Base-by-base conservation (phyloP, 2,329 filamentous ascomycete species). In the Neopestalotiopsis clavispora region DNA sequence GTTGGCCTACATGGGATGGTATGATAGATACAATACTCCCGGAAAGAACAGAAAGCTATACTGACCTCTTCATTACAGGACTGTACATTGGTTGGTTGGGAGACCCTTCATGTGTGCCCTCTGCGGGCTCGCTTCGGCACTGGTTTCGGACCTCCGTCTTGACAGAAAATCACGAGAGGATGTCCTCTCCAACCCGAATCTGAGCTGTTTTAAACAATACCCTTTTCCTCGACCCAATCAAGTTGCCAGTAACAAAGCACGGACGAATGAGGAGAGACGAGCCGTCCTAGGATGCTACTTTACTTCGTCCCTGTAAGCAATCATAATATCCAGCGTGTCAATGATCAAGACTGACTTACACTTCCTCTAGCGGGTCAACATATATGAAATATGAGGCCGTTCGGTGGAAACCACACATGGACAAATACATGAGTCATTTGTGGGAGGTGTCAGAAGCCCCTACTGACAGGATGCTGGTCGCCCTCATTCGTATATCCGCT, bases 381-480 rank as follows among this genome's bases (percentile, higher is more conserved):
- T 75, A 78, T 56, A 57, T 78, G 34, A 72, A 70, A 62, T 72
- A 69, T n/a, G 70, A 75, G 10, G 52, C 32, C 32, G 69, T 72
- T 63, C 81, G 80, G 2, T 92, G 89, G 89, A 89, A 84, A 0
- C 72, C 84, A 1, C 84, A 89, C 65, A 84, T 91, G 80, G 87
- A 90, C 38, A 87, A 90, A 45, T 87, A 84, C 45, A 78, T 91
- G 1, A 76, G 81, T 4, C 71, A 81, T 1, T 77, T 91, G 0
- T 78, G 80, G 4, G 78, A 82, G 17, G 77, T 81, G 1, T 81
- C 80, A 7, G 85, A 89, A 67, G 80, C 80, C 30, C 78, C 82
- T 0, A 81, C 82, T 1, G 89, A 91, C 73, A 79, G 81, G 34
- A 72, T 87, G 1, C 79, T 91, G 3, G 80, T 83, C 5, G 60